Evolutionary conservation across 2,329 filamentous ascomycete species (phyloP).

Genomic region (Dactylellina haptotyla): DNA sequence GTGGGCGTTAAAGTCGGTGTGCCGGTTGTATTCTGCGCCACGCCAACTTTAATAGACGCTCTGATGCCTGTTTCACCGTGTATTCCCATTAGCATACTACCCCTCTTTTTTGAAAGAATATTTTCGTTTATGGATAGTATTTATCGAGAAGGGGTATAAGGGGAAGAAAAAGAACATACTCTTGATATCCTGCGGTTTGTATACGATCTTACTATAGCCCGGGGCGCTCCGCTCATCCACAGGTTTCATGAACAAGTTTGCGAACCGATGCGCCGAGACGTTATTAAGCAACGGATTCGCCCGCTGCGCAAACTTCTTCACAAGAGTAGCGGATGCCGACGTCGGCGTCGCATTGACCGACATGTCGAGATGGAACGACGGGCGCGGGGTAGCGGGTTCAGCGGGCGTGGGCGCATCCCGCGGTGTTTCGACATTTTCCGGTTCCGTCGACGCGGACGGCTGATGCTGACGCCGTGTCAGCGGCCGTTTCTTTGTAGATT

Average conservation of each 20-base stretch:
- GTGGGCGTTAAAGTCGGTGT: conserved; percentile 71
- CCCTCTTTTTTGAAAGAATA: too few relatives aligned
- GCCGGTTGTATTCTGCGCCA: conserved; percentile 65
- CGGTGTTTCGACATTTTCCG: conserved; percentile 34
- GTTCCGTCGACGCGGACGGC: conserved; percentile 29
- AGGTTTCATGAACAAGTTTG: conserved; percentile 80
- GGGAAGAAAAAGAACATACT: conserved; percentile 58
- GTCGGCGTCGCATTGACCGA: conserved; percentile 35
- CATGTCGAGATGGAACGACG: conserved; percentile 47
- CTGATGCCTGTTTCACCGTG: conserved; percentile 68
- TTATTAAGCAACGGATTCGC: conserved; percentile 72
- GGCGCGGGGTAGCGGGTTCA: conserved; percentile 40
- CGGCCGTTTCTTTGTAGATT: conserved; percentile 13
- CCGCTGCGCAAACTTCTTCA: conserved; percentile 58
- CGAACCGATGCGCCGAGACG: conserved; percentile 78
- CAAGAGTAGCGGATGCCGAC: conserved; percentile 9
- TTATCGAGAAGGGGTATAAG: not conserved
- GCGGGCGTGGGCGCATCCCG: conserved; percentile 18
- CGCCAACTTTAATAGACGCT: conserved; percentile 76
- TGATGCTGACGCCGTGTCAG: conserved; percentile 11
- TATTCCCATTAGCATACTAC: too few relatives aligned
- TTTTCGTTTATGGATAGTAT: not conserved
- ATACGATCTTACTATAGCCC: conserved; percentile 77
- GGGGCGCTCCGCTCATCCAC: conserved; percentile 79
- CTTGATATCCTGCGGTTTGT: conserved; percentile 80